These are phyloP conservation scores for Cladosporium colombiae DNA, from an alignment of 2,329 filamentous ascomycete species.

Conservation along the genomic window DNA sequence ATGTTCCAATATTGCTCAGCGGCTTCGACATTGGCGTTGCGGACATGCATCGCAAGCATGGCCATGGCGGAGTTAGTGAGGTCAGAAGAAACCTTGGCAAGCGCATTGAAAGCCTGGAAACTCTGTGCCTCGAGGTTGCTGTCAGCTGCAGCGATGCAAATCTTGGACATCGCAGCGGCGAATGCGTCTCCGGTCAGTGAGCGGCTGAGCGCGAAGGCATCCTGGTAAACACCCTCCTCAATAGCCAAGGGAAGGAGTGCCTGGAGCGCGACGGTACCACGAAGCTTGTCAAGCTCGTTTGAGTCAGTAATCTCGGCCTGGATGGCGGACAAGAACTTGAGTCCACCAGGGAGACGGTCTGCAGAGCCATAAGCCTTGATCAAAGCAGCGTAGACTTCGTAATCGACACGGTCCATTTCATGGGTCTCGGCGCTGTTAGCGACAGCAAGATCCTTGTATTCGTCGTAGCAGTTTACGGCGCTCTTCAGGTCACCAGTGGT, in stretches of 20 bases:
- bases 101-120: constrained; percentile 54
- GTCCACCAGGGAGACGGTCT: constrained; percentile 76
- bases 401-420: constrained; percentile 71
- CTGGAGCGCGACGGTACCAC: constrained; percentile 68
- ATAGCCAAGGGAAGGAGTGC: constrained; percentile 81
- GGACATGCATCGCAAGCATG: constrained; percentile 82
- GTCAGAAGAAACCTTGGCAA: constrained; percentile 51
- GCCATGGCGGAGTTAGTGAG: constrained; percentile 66
- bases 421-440: constrained; percentile 74
- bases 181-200: constrained; percentile 61
- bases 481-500: constrained; percentile 77
- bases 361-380: constrained; percentile 85
- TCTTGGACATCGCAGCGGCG: constrained; percentile 65
- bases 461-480: constrained; percentile 92
- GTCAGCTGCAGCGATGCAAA: constrained; percentile 80
- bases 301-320: constrained; percentile 56
- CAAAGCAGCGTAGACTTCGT: constrained; percentile 85
- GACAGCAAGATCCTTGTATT: constrained; percentile 88
- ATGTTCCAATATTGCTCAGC: constrained; percentile 81
- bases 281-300: constrained; percentile 51
- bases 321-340: constrained; percentile 83
- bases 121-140: constrained; percentile 70
- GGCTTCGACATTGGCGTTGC: constrained; percentile 73
- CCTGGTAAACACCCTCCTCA: constrained; percentile 66
- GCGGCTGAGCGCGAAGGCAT: constrained; percentile 73